Evolutionary conservation across 2,329 filamentous ascomycete species (phyloP), one percentile per base, ranked within the genome.

Genomic region (Fusarium nygamai): DNA sequence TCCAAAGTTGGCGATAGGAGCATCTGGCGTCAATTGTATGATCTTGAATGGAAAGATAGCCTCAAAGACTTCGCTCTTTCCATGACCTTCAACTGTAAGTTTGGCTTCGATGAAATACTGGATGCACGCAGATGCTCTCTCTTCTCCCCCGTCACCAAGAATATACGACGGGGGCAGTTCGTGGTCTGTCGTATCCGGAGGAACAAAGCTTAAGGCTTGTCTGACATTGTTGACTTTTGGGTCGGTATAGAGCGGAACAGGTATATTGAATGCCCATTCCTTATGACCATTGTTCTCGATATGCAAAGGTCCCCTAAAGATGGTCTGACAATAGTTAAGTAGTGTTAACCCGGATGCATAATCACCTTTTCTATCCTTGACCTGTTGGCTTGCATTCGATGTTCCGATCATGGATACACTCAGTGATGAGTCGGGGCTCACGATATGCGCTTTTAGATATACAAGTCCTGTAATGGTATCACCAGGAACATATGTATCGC

Each of bases 101-200:
- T 29, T 47, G 19, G 44, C 44, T 47, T 47, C 24, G 44, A 47
- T 29, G 19, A 47, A 4, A 22, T 47, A 47, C 19, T 47, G 44
- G 44, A 47, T 47, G 44, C 44, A 29, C 0, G 19, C 44, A 2
- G 13, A 22, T 3, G 0, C 5, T 29, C 1, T 20, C 4, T 16
- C 9, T 22, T 29, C 24, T 8, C 8, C 6, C 10, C 44, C 44
- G 19, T 47, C 44, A 13, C 24, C 44, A 8, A 47, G 44, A 13
- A 29, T 5, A 29, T 47, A 47, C 6, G 24, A 29, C 5, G 44
- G 44, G 16, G 44, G 44, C 8, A 47, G 27, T 47, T 47, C 44
- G 27, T 29, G 44, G 24, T 29, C 24, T 29, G 27, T 16, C 8
- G 44, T 22, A 29, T 29, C 44, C 1, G 3, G 44, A 47, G 44